Evolutionary conservation across 2,329 filamentous ascomycete species (phyloP).

Genomic region (Epichloe elymi): DNA sequence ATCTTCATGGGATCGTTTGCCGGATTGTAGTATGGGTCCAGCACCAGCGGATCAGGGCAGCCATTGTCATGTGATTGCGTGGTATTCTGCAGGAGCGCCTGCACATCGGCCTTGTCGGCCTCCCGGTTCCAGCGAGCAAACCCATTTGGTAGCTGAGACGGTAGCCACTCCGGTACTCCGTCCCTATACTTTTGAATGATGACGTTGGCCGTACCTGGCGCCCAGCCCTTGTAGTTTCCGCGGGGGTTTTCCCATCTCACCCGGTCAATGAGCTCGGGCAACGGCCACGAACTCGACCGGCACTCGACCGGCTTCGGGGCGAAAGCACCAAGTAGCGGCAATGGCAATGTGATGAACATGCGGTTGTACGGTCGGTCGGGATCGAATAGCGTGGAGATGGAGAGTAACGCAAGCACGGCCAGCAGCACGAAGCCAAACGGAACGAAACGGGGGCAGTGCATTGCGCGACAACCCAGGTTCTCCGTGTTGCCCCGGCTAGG

Average conservation of each 20-base stretch:
- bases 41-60: conserved; percentile 3
- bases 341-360: conserved; percentile 19
- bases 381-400: conserved; percentile 12
- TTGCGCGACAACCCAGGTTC: conserved; percentile 5
- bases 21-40: conserved; percentile 18
- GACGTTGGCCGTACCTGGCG: conserved; percentile 13
- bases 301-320: conserved; percentile 14
- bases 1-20: conserved; percentile 25
- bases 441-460: conserved; percentile 7
- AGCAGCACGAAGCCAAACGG: conserved; percentile 9
- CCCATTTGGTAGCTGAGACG: conserved; percentile 13
- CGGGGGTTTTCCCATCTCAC: conserved; percentile 13
- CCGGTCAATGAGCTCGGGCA: conserved; percentile 17
- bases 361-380: conserved; percentile 19
- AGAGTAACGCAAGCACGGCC: conserved; percentile 11
- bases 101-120: conserved; percentile 7
- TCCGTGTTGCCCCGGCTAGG: neutral
- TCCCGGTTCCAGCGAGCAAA: conserved; percentile 18
- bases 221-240: conserved; percentile 22
- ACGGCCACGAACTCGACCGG: conserved; percentile 15
- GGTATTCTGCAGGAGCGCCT: neutral
- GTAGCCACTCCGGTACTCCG: conserved; percentile 16
- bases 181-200: conserved; percentile 15
- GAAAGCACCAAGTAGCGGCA: conserved; percentile 18
- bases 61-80: neutral